Evolutionary conservation across 805 yeast genomes (phyloP).

Genomic region (Candida incommunis): DNA sequence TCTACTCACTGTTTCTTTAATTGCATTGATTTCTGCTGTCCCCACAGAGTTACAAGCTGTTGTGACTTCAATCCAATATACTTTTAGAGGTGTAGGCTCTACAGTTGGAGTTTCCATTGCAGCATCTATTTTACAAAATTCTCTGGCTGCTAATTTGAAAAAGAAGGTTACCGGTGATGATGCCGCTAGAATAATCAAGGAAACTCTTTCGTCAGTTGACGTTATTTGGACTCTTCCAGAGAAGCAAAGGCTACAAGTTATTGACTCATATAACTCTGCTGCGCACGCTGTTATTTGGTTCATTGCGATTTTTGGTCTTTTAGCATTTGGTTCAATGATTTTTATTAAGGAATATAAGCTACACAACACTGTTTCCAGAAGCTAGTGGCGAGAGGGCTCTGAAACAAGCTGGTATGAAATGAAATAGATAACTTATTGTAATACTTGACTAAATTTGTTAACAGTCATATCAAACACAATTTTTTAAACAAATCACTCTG

Average conservation of each 20-base stretch:
- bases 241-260: not conserved
- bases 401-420: no score
- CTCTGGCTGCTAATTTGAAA: slow-evolving; percentile 22
- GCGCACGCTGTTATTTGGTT: not conserved
- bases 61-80: slow-evolving; percentile 81
- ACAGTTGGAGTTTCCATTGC: slow-evolving; percentile 66
- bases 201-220: not conserved
- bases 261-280: not conserved
- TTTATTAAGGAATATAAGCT: not conserved
- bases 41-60: slow-evolving; percentile 61
- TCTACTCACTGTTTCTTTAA: slow-evolving; percentile 53
- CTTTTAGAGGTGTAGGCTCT: slow-evolving; percentile 78
- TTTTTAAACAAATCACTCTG: no score
- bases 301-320: not conserved
- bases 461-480: no score
- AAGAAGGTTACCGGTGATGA: slow-evolving; percentile 14
- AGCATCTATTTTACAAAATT: slow-evolving; percentile 48
- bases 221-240: slow-evolving; percentile 1
- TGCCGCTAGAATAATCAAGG: slow-evolving; percentile 6
- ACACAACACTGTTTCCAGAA: not conserved
- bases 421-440: no score
- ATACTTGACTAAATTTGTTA: no score
- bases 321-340: not conserved
- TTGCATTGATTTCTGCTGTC: slow-evolving; percentile 68
- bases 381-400: no score